Evolutionary conservation across 2,329 filamentous ascomycete species (phyloP), one percentile per base, ranked within the genome.

Genomic region (Scolecobasidium constrictum): DNA sequence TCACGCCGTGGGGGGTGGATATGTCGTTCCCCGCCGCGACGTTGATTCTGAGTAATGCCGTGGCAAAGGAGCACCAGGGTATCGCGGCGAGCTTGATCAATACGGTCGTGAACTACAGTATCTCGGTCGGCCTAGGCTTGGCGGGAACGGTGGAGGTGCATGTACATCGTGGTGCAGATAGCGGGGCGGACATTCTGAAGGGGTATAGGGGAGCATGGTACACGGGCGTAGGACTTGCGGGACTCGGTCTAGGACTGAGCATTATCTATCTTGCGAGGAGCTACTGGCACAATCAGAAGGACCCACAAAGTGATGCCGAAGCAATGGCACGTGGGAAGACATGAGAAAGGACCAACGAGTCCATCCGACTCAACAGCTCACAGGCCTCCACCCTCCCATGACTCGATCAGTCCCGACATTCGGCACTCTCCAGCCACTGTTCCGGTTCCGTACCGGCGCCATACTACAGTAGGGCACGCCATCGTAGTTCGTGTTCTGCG

Each of bases 121-220:
- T 42, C 19, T 38, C 36, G 13, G 6, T 38, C 6, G 36, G 15
- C 7, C 19, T 38, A 6, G 36, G 36, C 6, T 9, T 38, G 9
- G 36, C 36, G 15, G 36, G 36, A 5, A 7, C 36, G 6, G 19
- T 38, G 6, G 36, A 36, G 34, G 54, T 51, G 5, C 52, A 65
- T 39, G 52, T 62, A 3, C 62, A 61, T 41, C 45, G 54, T 21
- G 58, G 60, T 3, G 60, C 54, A 2, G 34, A 35, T 5, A 55
- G 48, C 5, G 21, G 38, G 13, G 48, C 48, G 16, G 55, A 63
- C 41, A 35, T 53, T 20, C 40, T 66, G 23, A 46, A 35, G 23
- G 64, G 64, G 5, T 66, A 62, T 44, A 54, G 63, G 2, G 56
- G 54, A 12, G 63, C 63, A 1, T 53, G 55, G 48, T 67, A 63